These are phyloP conservation scores for Tubosaeta brunneosetosa DNA, from an alignment of 768 basidiomycete genomes.

Conservation along the genomic window DNA sequence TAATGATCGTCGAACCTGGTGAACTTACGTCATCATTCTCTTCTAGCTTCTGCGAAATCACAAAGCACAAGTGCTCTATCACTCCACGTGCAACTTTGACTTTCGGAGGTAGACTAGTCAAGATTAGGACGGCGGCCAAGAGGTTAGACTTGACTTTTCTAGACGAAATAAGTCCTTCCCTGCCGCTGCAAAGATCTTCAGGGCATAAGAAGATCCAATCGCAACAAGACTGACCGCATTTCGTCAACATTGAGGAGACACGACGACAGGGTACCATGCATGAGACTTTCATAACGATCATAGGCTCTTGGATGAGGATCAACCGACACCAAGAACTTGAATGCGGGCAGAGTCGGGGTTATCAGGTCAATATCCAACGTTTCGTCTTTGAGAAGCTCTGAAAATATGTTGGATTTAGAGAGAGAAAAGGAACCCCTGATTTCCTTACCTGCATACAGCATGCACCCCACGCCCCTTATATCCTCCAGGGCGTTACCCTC, in stretches of 20 bases:
- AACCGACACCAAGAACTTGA: conserved; percentile 69
- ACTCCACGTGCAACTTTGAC: conserved; percentile 67
- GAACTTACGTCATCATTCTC: conserved; percentile 59
- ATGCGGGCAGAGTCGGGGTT: conserved; percentile 71
- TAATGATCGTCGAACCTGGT: conserved; percentile 9
- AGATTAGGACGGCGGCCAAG: conserved; percentile 75
- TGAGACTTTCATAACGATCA: conserved; percentile 52
- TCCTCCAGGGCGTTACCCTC: conserved; percentile 62
- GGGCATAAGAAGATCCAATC: not conserved
- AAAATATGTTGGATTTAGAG: not conserved
- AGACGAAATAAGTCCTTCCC: conserved; percentile 67
- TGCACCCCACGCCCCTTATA: conserved; percentile 70
- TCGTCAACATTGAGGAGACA: conserved; percentile 85
- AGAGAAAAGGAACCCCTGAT: not conserved
- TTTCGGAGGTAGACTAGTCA: conserved; percentile 70
- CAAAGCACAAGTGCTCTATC: conserved; percentile 79
- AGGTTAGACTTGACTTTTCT: conserved; percentile 91
- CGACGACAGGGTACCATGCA: conserved; percentile 81
- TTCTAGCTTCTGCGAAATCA: conserved; percentile 76
- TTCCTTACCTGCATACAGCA: conserved; percentile 67
- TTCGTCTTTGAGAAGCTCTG: conserved; percentile 86
- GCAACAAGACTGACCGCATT: conserved; percentile 63
- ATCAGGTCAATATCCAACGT: conserved; percentile 72
- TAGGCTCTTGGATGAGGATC: conserved; percentile 37
- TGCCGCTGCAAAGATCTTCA: conserved; percentile 49